Percentiles rank a stretch among this genome's conserved stretches.
Conservation (phyloP, 1,284 basidiomycete species). For the Trametes polyzona region DNA sequence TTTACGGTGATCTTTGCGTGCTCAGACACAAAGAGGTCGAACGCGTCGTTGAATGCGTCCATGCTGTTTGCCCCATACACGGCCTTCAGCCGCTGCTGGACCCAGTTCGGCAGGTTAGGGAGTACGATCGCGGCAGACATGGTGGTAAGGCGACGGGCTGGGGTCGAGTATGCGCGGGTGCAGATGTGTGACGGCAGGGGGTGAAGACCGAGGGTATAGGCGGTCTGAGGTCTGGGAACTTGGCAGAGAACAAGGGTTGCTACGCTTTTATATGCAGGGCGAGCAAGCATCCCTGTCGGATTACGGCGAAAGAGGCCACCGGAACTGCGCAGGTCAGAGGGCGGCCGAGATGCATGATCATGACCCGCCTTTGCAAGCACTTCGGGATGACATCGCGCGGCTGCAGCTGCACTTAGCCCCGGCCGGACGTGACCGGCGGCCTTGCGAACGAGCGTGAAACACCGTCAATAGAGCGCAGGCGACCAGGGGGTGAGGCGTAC, state of each 20-base stretch:
- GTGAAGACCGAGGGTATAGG: background rate
- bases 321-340: background rate
- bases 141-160: background rate
- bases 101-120: slow-evolving; percentile 41
- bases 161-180: background rate
- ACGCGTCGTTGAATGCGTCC: slow-evolving; percentile 27
- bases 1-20: slow-evolving; percentile 41
- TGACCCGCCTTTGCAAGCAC: no score
- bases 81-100: slow-evolving; percentile 36
- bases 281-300: slow-evolving; percentile 1
- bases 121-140: slow-evolving; percentile 34
- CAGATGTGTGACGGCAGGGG: background rate
- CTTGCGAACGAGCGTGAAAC: background rate
- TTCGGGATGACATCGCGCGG: background rate
- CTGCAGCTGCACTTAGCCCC: background rate
- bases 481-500: no score
- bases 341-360: no score
- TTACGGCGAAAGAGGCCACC: no score
- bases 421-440: background rate
- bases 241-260: background rate
- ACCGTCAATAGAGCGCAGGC: background rate
- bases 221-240: background rate
- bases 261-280: slow-evolving; percentile 7
- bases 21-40: slow-evolving; percentile 39
- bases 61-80: slow-evolving; percentile 39